phyloP scores from a whole-genome alignment of 768 basidiomycete genomes.

The Tulasnella sp. region DNA sequence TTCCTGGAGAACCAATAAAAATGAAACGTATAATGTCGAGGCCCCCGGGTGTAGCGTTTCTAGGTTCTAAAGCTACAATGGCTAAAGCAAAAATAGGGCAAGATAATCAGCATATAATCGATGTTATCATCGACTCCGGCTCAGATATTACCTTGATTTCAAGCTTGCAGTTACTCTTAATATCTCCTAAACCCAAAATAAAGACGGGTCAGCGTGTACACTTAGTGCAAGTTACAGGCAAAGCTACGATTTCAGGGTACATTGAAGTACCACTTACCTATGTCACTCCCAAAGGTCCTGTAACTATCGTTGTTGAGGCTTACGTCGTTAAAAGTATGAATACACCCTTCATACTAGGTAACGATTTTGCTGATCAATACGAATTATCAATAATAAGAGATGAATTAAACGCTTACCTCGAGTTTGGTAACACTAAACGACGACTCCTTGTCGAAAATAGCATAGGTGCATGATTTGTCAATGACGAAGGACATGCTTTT shows the following conservation, averaged over 20 bases:
- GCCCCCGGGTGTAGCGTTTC: conserved; percentile 26
- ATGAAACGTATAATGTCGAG: conserved; percentile 19
- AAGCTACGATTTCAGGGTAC: conserved; percentile 22
- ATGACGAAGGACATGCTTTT: no score
- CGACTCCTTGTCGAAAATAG: background rate
- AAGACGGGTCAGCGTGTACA: conserved; percentile 24
- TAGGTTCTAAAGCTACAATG: conserved; percentile 25
- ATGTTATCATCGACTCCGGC: conserved; percentile 25
- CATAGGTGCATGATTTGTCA: background rate
- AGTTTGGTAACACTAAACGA: background rate
- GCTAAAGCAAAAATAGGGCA: conserved; percentile 11
- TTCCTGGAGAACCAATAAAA: conserved; percentile 9
- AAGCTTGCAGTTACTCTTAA: no score
- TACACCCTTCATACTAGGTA: conserved; percentile 20
- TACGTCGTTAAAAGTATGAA: conserved; percentile 20
- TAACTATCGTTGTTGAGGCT: background rate
- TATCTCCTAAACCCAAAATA: conserved; percentile 17
- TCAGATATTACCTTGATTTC: conserved; percentile 26
- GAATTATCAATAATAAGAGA: background rate
- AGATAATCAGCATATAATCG: conserved; percentile 10
- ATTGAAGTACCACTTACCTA: background rate
- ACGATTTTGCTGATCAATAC: conserved; percentile 19
- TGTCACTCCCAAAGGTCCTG: background rate
- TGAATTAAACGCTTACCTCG: no score
- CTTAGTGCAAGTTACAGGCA: conserved; percentile 27